Base-by-base conservation (phyloP, 1,284 basidiomycete species). In the Malassezia sympodialis region DNA sequence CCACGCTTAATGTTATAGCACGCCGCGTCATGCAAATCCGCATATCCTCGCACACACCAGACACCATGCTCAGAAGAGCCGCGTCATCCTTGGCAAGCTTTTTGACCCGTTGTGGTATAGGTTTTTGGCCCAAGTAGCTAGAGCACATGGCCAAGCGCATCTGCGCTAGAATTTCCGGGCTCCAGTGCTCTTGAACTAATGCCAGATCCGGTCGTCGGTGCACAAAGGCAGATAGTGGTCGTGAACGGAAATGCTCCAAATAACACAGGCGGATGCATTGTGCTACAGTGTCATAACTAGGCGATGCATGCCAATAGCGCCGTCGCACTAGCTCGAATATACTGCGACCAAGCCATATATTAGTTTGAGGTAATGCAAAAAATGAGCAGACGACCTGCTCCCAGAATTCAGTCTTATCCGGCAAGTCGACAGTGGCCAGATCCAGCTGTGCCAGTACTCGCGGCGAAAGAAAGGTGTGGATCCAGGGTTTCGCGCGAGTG, bases 321-420 rank as follows among this genome's bases (percentile, higher is more conserved):
- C 64, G 59, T 1, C 64, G 57, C 10, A 68, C 52, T 39, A 62
- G 60, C 31, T 66, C 64, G 34, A 66, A 61, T 0, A 65, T 57
- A 0, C 60, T 61, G 19, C 62, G 62, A 3, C 66, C 66, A 2
- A 68, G 48, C 5, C 60, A 60, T 10, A 68, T 32, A 1, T 55
- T 58, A 1, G 62, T 45, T 1, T 45, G 24, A 10, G 61, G 59
- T 8, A 54, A 54, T 4, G 51, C 35, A 28, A 68, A 59, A 45
- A 68, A 68, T 2, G 41, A 37, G 34, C 60, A 59, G 4, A 64
- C 58, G 11, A 64, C 59, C 1, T 42, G 44, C 14, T 59, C 60
- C 66, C 66, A 68, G 32, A 68, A 65, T 26, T 44, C 24, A 21
- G 61, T 58, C 28, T 65, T 64, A 53, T 60, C 61, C 1, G 66